These are phyloP conservation scores for Aspergillus viridinutans DNA, from an alignment of 2,329 filamentous ascomycete genomes.

Conservation along the genomic window DNA sequence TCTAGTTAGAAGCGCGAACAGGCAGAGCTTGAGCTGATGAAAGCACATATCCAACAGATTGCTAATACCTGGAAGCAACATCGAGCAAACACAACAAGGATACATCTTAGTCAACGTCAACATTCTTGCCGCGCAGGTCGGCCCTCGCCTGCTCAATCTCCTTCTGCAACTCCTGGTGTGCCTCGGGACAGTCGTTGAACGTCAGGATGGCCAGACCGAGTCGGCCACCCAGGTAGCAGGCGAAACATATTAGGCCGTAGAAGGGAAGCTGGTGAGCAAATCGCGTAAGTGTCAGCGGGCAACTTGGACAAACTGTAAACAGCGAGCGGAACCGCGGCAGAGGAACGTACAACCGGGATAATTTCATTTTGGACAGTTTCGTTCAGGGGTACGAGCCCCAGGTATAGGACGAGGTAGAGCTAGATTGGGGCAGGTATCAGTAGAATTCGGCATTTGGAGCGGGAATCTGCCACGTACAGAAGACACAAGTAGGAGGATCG, in stretches of 20 bases:
- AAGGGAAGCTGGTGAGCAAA: constrained; percentile 67
- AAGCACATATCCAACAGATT: neutral
- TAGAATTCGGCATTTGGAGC: constrained; percentile 3
- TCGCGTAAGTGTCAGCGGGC: constrained; percentile 4
- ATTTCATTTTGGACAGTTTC: constrained; percentile 74
- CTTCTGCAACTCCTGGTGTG: constrained; percentile 80
- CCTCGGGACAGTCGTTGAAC: constrained; percentile 92
- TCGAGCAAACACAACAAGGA: constrained; percentile 1
- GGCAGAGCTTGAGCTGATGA: neutral
- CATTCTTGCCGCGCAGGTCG: constrained; percentile 39
- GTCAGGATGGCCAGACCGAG: constrained; percentile 90
- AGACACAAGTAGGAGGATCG: constrained; percentile 77
- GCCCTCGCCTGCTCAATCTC: constrained; percentile 61
- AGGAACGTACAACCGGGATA: constrained; percentile 73
- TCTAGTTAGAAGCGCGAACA: neutral
- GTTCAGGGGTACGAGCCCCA: constrained; percentile 78
- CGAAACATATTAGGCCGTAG: constrained; percentile 87
- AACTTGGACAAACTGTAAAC: neutral
- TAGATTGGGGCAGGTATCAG: constrained; percentile 36
- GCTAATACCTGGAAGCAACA: neutral
- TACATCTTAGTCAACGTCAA: constrained; percentile 39
- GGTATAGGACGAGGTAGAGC: constrained; percentile 84
- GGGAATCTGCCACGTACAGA: constrained; percentile 58
- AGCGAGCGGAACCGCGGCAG: neutral
- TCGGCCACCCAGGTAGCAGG: constrained; percentile 84